Conservation (phyloP, 2,329 filamentous ascomycete genomes). For the Beauveria australis region DNA sequence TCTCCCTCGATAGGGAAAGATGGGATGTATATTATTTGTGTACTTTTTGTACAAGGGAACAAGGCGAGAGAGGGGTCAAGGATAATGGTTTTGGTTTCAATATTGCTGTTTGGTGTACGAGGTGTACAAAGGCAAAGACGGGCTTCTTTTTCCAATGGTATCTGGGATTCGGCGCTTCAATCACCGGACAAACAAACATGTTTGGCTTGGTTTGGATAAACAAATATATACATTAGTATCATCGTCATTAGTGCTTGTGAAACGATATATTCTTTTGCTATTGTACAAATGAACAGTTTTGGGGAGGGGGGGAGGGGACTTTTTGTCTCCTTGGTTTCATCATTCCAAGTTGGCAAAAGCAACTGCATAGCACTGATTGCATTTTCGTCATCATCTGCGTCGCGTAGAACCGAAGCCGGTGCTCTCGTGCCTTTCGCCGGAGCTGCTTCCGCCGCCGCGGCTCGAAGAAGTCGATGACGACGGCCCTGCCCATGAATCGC, state of each 20-base stretch:
- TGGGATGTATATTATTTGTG: conserved; percentile 3
- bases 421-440: conserved; percentile 49
- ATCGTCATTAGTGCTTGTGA: background rate
- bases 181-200: background rate
- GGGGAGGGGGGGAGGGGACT: too few species aligned
- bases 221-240: background rate
- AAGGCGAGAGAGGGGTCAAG: background rate
- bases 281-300: background rate
- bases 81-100: background rate
- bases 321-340: too few species aligned
- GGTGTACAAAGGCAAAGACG: conserved; percentile 8
- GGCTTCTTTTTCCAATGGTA: background rate
- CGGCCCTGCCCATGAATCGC: conserved; percentile 20
- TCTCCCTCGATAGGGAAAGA: background rate
- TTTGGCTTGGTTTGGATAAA: conserved; percentile 9
- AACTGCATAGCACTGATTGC: too few species aligned
- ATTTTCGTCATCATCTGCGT: conserved; percentile 34
- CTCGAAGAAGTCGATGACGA: conserved; percentile 28
- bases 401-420: conserved; percentile 67
- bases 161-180: conserved; percentile 6
- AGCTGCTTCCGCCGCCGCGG: conserved; percentile 27
- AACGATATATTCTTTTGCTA: background rate
- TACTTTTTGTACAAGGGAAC: conserved; percentile 7
- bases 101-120: conserved; percentile 1
- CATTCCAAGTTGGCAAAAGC: too few species aligned